Evolutionary conservation across 208 protist species (phyloP), one percentile per base, ranked within the genome.

Genomic region (Phytomonas francai): DNA sequence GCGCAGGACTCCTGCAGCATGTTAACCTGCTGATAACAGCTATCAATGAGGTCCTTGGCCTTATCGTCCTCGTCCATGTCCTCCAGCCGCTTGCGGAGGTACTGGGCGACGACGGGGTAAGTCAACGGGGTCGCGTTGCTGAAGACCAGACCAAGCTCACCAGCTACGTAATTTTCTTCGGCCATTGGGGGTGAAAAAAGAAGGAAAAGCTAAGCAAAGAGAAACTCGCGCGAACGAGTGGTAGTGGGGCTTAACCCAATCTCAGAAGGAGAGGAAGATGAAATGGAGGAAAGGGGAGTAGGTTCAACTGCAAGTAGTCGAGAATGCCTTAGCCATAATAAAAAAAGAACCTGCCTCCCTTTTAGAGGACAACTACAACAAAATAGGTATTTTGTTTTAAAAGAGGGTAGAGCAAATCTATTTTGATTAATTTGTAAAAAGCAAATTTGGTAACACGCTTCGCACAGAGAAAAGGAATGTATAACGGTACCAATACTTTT

Each of bases 121-220:
- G 89, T 88, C 28, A 92, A 79, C 39, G 89, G 89, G 62, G 81
- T 74, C 8, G 89, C 89, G 36, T 78, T 63, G 66, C 74, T 84
- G 64, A 91, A 94, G 34, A 89, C 74, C 22, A 73, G 62, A 25
- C 89, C 89, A 7, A 94, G 83, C 62, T 89, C 78, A 6, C 89
- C 89, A 12, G 86, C 89, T 4, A 82, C 75, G 59, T 94, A 94
- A 71, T 85, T 87, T 62, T 94, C 85, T 65, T 78, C 73, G 77
- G 87, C 16, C 59, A 63, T 39, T 54, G 49, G 7, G 64, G 19
- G 61, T 27, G 32, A 45, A 63, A 31, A 60, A 45, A 63, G 19
- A 60, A 63, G 54, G 11, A 63, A 63, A 68, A 56, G 34, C 5
- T 33, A 28, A 22, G 27, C 33, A 3, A 36, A 36, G 33, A 36